These are phyloP conservation scores for Vanrija pseudolonga DNA, from an alignment of 1,284 basidiomycete genomes.

Conservation along the genomic window DNA sequence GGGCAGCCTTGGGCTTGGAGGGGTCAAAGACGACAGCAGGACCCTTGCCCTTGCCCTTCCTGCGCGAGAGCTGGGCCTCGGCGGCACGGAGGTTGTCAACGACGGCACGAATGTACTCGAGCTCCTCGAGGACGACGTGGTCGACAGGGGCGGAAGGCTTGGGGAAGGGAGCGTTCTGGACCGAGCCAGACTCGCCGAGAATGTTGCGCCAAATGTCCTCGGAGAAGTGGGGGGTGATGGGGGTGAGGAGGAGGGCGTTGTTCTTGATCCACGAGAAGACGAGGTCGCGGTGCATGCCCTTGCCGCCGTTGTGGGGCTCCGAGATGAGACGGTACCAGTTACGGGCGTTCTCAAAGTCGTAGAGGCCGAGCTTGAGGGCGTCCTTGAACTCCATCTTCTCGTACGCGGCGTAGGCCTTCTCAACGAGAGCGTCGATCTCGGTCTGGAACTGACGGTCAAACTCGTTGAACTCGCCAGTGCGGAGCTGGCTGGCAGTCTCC, in stretches of 20 bases:
- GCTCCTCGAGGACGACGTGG: constrained; percentile 61
- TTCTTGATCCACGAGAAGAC: constrained; percentile 74
- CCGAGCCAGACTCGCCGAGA: constrained; percentile 67
- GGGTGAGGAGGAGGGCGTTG: constrained; percentile 73
- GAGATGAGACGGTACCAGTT: constrained; percentile 98
- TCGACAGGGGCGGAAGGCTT: constrained; percentile 56
- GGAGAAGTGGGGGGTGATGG: constrained; percentile 91
- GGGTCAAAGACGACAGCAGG: constrained; percentile 61
- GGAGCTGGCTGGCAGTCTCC: constrained; percentile 61
- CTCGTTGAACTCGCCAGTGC: constrained; percentile 56
- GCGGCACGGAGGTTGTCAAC: constrained; percentile 74
- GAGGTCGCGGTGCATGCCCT: constrained; percentile 81
- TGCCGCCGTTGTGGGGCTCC: constrained; percentile 58
- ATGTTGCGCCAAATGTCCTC: constrained; percentile 84
- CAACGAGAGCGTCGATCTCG: constrained; percentile 83
- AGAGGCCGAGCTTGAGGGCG: constrained; percentile 91
- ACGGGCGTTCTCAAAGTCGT: constrained; percentile 85
- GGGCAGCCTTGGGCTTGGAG: constrained; percentile 75
- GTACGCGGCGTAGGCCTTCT: constrained; percentile 72
- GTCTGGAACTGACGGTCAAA: constrained; percentile 89
- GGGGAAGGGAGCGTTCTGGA: constrained; percentile 66
- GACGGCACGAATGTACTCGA: constrained; percentile 58
- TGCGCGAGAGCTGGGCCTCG: constrained; percentile 71
- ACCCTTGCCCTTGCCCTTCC: constrained; percentile 51
- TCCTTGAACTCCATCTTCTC: constrained; percentile 88